Percentiles rank a stretch among this genome's conserved stretches.
Evolutionary conservation across 2,329 filamentous ascomycete genomes (phyloP).

Genomic region (Microcyclosporella mali): DNA sequence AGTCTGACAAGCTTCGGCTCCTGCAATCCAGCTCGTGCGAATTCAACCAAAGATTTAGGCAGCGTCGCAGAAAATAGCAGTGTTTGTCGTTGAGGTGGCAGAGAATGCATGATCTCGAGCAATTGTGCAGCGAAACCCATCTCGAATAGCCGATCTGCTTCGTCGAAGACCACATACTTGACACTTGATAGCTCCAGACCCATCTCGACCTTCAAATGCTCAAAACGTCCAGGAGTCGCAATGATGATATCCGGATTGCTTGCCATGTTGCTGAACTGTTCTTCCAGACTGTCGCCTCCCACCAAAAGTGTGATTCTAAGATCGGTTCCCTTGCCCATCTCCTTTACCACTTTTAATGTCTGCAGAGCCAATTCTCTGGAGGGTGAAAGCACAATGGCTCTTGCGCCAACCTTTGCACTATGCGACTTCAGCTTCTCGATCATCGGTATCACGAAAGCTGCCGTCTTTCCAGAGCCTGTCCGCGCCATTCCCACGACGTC

Average conservation of each 20-base stretch:
- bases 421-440: slow-evolving; percentile 87
- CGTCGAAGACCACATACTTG: slow-evolving; percentile 92
- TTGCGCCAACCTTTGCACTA: slow-evolving; percentile 75
- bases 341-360: slow-evolving; percentile 93
- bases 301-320: slow-evolving; percentile 84
- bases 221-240: slow-evolving; percentile 89
- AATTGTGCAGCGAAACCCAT: slow-evolving; percentile 97
- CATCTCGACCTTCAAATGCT: slow-evolving; percentile 98
- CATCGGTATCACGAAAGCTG: slow-evolving; percentile 97
- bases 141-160: slow-evolving; percentile 93
- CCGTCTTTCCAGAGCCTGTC: slow-evolving; percentile 98
- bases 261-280: slow-evolving; percentile 89
- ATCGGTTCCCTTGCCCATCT: slow-evolving; percentile 84
- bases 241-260: slow-evolving; percentile 96
- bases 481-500: slow-evolving; percentile 99
- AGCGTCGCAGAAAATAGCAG: slow-evolving; percentile 92
- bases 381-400: slow-evolving; percentile 83
- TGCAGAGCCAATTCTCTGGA: slow-evolving; percentile 92
- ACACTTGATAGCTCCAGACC: slow-evolving; percentile 81
- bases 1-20: slow-evolving; percentile 85
- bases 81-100: slow-evolving; percentile 80
- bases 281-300: slow-evolving; percentile 90
- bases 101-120: slow-evolving; percentile 82
- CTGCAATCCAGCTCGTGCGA: slow-evolving; percentile 85
- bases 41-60: slow-evolving; percentile 90